Base-by-base conservation (phyloP, 2,329 filamentous ascomycete species). In the Xylariales sp. region DNA sequence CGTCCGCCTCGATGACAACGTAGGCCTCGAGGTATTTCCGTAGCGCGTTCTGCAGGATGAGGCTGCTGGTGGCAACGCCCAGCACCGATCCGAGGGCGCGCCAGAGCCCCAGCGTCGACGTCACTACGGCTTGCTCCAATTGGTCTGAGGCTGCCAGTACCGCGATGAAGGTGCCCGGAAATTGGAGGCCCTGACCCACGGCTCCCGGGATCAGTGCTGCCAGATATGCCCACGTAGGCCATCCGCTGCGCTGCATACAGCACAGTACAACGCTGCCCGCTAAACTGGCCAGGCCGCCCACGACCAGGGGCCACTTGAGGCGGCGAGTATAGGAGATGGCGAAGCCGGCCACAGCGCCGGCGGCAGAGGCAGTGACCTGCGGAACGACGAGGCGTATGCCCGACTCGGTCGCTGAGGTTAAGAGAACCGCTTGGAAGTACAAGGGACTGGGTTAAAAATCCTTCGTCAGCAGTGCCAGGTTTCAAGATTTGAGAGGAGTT, bases 371-470 rank as follows among this genome's bases (percentile, higher is more conserved):
- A 3, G 72, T 73, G 18, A 80, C 48, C 1, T 79, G 78, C 5
- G 82, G 79, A 6, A 81, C 66, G 15, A 86, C 72, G 37, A 90
- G 79, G 29, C 81, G 76, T 19, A 88, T 73, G n/a, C 85, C 85
- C 1, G 85, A 87, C 17, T 71, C 66, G 1, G 85, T 88, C 13
- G 85, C 81, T 5, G 71, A 74, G 41, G 82, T 79, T 36, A 85
- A 70, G 33, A 86, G 78, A 18, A 88, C 83, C 25, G 81, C 83
- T 55, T 88, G 84, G 62, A 87, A 89, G 65, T 83, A 90, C 6
- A 90, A 66, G 1, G 85, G 85, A 5, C 78, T 78, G 47, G 75
- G 76, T 61, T 73, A 20, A 17, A 10, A 3, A 18, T 20, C 13
- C 29, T 17, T 25, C 25, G 33, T 28, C 8, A 21, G 11, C 25